These are phyloP conservation scores for Candida rishiriensis DNA, from an alignment of 805 yeast genomes.

Conservation along the genomic window DNA sequence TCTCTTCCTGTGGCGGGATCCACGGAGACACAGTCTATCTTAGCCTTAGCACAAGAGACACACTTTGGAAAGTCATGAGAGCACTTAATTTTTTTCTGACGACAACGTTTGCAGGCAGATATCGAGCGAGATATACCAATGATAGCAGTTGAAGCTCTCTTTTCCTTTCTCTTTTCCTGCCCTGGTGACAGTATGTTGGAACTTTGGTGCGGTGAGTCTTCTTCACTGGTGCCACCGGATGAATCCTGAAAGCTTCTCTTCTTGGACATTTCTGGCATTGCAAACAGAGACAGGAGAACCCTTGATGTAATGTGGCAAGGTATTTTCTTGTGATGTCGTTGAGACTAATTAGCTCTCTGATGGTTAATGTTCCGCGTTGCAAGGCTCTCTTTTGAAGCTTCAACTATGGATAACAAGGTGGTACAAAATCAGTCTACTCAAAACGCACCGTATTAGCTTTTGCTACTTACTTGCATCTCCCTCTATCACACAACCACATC, in stretches of 20 bases:
- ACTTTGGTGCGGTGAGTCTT: background rate
- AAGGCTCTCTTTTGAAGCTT: no score
- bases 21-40: slow-evolving; percentile 71
- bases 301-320: no score
- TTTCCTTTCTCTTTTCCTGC: slow-evolving; percentile 6
- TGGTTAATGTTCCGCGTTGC: no score
- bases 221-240: background rate
- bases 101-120: slow-evolving; percentile 84
- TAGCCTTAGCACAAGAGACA: slow-evolving; percentile 56
- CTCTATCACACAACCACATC: no score
- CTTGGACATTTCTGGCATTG: background rate
- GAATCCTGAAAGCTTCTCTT: background rate
- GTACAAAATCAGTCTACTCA: no score
- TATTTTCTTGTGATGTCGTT: no score
- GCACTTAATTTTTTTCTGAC: slow-evolving; percentile 61
- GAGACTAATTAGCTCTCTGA: no score
- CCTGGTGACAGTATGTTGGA: background rate
- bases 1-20: slow-evolving; percentile 89
- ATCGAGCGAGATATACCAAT: slow-evolving; percentile 56
- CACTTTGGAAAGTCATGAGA: slow-evolving; percentile 68
- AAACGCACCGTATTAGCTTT: no score
- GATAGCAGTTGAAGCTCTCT: slow-evolving; percentile 15
- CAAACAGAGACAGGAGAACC: background rate
- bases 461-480: no score
- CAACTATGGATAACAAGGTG: no score